Evolutionary conservation across 2,329 filamentous ascomycete genomes (phyloP).

Genomic region (Biscogniauxia mediterranea): DNA sequence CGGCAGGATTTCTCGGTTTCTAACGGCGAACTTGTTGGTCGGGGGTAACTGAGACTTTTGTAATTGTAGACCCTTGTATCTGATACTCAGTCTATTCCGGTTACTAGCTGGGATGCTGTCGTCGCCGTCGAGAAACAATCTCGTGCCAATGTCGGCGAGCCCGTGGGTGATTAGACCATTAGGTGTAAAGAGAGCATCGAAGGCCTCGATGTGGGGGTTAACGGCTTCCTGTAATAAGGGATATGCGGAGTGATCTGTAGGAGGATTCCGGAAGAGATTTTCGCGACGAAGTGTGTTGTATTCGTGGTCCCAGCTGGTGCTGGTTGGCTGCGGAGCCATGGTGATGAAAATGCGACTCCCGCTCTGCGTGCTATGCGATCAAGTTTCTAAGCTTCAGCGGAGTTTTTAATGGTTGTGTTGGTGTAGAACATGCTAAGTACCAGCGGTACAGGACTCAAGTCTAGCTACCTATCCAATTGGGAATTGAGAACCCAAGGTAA

Average conservation of each 20-base stretch:
- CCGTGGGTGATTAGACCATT: constrained; percentile 72
- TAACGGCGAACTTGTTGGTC: constrained; percentile 75
- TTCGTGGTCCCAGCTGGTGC: constrained; percentile 76
- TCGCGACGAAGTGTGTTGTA: constrained; percentile 86
- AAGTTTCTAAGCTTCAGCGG: background rate
- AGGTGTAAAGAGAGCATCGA: constrained; percentile 82
- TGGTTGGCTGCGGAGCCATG: constrained; percentile 59
- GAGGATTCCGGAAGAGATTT: constrained; percentile 83
- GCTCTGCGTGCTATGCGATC: background rate
- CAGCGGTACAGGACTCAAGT: background rate
- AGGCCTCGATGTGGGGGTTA: constrained; percentile 89
- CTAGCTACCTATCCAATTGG: background rate
- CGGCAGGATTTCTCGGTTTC: constrained; percentile 82
- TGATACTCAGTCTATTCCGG: constrained; percentile 74
- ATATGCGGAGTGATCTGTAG: constrained; percentile 83
- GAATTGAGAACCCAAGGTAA: background rate
- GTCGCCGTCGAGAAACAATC: constrained; percentile 81
- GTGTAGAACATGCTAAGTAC: background rate
- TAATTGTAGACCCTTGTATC: constrained; percentile 77
- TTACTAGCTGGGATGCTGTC: constrained; percentile 56
- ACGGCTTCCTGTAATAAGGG: constrained; percentile 84
- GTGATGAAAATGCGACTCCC: constrained; percentile 12
- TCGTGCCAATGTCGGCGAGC: constrained; percentile 85
- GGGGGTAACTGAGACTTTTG: constrained; percentile 78
- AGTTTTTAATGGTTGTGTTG: background rate